A percentile compares a stretch with the other conserved stretches of the same genome.
These are phyloP conservation scores for Lichtheimia hyalospora DNA, from an alignment of 371 early-diverging fungal genomes.

Conservation along the genomic window DNA sequence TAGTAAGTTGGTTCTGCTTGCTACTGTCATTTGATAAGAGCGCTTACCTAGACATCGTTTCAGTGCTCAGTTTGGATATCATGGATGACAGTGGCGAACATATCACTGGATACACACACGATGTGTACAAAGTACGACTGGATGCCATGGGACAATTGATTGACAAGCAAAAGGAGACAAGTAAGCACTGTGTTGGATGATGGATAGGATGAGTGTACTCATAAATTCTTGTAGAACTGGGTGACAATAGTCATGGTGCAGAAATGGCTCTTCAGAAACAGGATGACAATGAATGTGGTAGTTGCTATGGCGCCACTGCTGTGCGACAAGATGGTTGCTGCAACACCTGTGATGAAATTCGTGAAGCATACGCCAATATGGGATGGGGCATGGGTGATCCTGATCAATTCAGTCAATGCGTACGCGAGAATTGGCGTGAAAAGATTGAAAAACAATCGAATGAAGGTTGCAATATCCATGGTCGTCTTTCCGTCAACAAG, in stretches of 20 bases:
- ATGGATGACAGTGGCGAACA: constrained; percentile 94
- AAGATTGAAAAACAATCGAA: constrained; percentile 75
- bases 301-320: constrained; percentile 84
- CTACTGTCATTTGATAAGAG: background rate
- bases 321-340: constrained; percentile 79
- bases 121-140: constrained; percentile 81
- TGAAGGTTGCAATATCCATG: constrained; percentile 79
- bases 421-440: constrained; percentile 81
- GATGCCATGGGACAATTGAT: constrained; percentile 68
- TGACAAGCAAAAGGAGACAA: constrained; percentile 50
- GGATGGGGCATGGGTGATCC: constrained; percentile 83
- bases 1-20: constrained; percentile 46
- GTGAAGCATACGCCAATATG: constrained; percentile 75
- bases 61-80: constrained; percentile 87
- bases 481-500: constrained; percentile 85
- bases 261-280: constrained; percentile 34
- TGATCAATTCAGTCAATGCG: constrained; percentile 88
- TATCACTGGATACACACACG: constrained; percentile 77
- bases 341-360: constrained; percentile 92
- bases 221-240: constrained; percentile 31
- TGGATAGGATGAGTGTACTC: background rate
- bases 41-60: no score
- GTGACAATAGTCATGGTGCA: constrained; percentile 43
- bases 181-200: constrained; percentile 26
- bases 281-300: constrained; percentile 78